These are phyloP conservation scores for Fusarium buxicola DNA, from an alignment of 2,329 filamentous ascomycete species.

Conservation along the genomic window DNA sequence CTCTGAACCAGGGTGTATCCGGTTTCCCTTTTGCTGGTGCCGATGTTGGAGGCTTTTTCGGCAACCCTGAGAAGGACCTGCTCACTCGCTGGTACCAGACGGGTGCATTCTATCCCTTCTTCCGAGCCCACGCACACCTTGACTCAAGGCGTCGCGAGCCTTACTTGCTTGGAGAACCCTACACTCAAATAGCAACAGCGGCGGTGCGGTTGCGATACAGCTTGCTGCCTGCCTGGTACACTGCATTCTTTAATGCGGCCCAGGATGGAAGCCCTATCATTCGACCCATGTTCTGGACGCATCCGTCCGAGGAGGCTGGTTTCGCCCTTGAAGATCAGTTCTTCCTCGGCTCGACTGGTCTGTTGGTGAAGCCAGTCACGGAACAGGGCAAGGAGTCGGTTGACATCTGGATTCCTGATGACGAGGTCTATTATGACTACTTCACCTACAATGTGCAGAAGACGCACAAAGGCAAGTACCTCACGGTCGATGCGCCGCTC, in stretches of 20 bases:
- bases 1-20: constrained; percentile 90
- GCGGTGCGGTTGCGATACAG: constrained; percentile 90
- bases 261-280: constrained; percentile 87
- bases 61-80: constrained; percentile 93
- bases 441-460: constrained; percentile 83
- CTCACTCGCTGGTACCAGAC: constrained; percentile 96
- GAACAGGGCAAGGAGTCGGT: constrained; percentile 78
- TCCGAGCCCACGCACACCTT: constrained; percentile 97
- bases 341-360: constrained; percentile 87
- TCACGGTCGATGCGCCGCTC: constrained; percentile 80
- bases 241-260: constrained; percentile 91
- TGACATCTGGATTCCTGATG: constrained; percentile 88
- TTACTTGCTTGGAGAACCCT: constrained; percentile 86
- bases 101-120: constrained; percentile 97
- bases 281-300: constrained; percentile 91
- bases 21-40: constrained; percentile 95
- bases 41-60: constrained; percentile 98
- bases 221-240: constrained; percentile 94
- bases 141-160: constrained; percentile 95
- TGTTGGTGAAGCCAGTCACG: constrained; percentile 93
- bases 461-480: constrained; percentile 74
- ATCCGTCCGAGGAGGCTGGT: constrained; percentile 86
- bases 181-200: constrained; percentile 86
- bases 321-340: constrained; percentile 93
- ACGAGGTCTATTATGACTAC: constrained; percentile 94